Base-by-base conservation (phyloP, 2,329 filamentous ascomycete genomes). In the Fusarium nygamai region DNA sequence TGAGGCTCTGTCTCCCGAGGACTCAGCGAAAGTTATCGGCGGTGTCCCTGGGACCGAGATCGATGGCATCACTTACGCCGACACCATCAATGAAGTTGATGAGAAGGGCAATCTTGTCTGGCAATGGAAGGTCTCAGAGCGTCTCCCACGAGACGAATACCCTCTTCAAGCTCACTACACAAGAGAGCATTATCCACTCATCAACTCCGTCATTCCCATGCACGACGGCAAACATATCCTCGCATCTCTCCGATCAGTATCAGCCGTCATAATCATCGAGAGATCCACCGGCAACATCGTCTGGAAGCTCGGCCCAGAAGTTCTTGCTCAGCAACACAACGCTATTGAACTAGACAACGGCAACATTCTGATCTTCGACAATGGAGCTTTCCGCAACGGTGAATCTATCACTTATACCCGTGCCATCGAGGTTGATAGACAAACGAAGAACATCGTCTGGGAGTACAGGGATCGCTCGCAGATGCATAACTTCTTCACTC, bases 301-400 rank as follows among this genome's bases (percentile, higher is more conserved):
- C 13, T 81, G 79, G 79, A 78, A 75, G 9, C 36, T 81, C 10
- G 74, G 67, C 0, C 31, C 77, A 3, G 71, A 76, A 5, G 57
- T 76, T 8, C 69, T 81, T 2, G 79, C 79, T 1, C 79, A 81
- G 61, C 79, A 81, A 39, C 79, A 81, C 66, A 80, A 80, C 17
- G 79, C 79, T 2, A 80, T 73, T 1, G 78, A 80, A 46, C 71
- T 80, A 0, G 73, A 77, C 0, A 80, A 77, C n/a, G 79, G 79
- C 14, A 80, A 80, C 46, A 80, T 81, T 24, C 74, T 80, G 39
- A 78, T 81, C 36, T 80, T 80, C 24, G 79, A 81, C n/a, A 60
- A 81, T 17, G 79, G 79, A 17, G 75, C 78, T 1, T 81, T 80
- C 19, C 77, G 79, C 1, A 62, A 70, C 13, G 78, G 78, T 19